Conservation (phyloP, 2,329 filamentous ascomycete species). For the Alternaria rosae region DNA sequence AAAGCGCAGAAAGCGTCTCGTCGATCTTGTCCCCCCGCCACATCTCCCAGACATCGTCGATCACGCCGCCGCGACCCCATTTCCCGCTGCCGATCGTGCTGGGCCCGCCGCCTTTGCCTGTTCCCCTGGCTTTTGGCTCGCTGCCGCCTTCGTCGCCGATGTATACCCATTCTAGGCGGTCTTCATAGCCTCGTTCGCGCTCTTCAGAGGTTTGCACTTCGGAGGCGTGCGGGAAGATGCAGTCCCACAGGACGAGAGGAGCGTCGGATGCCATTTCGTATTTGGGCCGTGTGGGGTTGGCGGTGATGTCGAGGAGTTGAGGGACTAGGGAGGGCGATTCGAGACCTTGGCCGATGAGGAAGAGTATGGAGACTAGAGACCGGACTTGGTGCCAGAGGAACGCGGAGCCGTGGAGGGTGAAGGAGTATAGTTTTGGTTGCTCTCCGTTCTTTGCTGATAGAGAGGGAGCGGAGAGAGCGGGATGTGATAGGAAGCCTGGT, state of each 20-base stretch:
- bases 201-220: constrained; percentile 49
- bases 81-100: constrained; percentile 37
- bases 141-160: constrained; percentile 69
- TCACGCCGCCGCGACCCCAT: constrained; percentile 46
- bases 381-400: constrained; percentile 99
- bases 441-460: not conserved
- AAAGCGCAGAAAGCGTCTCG: constrained; percentile 78
- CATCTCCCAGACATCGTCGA: constrained; percentile 73
- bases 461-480: constrained; percentile 27
- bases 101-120: constrained; percentile 19
- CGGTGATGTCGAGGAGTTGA: constrained; percentile 74
- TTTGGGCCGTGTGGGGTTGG: constrained; percentile 77
- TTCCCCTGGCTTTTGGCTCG: constrained; percentile 54
- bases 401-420: constrained; percentile 86
- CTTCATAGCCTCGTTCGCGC: constrained; percentile 55
- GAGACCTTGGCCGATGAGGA: constrained; percentile 87
- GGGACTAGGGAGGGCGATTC: constrained; percentile 77
- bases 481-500: constrained; percentile 38
- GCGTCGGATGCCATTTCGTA: constrained; percentile 92
- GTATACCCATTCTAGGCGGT: constrained; percentile 80
- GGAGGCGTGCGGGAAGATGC: constrained; percentile 73
- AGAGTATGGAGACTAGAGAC: constrained; percentile 91
- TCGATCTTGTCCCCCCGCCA: constrained; percentile 91
- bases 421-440: constrained; percentile 76
- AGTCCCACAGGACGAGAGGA: constrained; percentile 95